Base-by-base conservation (phyloP, 1,139 yeast genomes). In the Kodamaea fungicola region DNA sequence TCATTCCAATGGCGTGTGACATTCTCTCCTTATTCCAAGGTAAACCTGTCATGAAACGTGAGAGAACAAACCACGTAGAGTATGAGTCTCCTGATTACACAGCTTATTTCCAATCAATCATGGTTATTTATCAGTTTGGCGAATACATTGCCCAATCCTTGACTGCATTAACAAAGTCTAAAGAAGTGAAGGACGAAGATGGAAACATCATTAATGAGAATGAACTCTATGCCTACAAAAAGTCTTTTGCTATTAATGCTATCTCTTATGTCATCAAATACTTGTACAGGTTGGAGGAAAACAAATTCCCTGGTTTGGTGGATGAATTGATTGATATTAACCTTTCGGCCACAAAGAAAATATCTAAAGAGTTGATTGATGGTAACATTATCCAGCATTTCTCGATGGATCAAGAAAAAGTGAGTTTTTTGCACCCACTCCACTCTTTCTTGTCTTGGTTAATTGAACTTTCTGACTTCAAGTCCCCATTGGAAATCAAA, bases 11-110 rank as follows among this genome's bases (percentile, higher is more conserved):
- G 60, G 75, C 81, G 3, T 78, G 82, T 44, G 92, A 80, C 52
- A 76, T 82, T 37, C 59, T 84, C 36, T 70, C 75, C 21, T 65
- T 87, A 22, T 88, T 90, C 54, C 96, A 90, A 57, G 94, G 95
- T 2, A 74, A 80, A 36, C 85, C 95, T 1, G 83, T 85, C 0
- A 64, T 88, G 51, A 75, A 72, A 46, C 71, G 97, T 44, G 96
- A 88, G 52, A 77, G 79, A n/a, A 71, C 75, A 9, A 80, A 78
- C 41, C 98, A 92, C 57, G 88, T 92, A 8, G 97, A 90, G 54
- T 92, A 85, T 54, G 98, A 92, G 54, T 82, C 82, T 32, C 88
- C 87, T 13, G 89, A 85, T 38, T 90, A 92, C 70, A 81, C 92
- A 0, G 77, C 86, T 0, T 87, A 79, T 51, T 87, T 87, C 59